A percentile compares a stretch with the other conserved stretches of the same genome.
phyloP scores from a whole-genome alignment of 2,329 filamentous ascomycete species.

The Rachicladosporium sp. region DNA sequence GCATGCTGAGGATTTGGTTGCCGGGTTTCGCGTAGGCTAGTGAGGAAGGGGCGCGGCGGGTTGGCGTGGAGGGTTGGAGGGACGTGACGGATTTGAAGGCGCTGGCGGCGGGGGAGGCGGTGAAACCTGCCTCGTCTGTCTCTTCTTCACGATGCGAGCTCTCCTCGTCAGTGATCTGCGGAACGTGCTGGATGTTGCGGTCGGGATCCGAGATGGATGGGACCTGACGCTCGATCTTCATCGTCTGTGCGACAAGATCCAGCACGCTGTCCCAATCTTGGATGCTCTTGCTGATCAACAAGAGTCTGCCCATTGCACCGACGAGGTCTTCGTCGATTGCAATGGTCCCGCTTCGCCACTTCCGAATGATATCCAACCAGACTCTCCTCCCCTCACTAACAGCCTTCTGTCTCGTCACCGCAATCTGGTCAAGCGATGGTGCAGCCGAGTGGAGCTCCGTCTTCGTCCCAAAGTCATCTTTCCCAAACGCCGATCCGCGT shows the following conservation, averaged over 20 bases:
- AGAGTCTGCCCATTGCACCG: conserved; percentile 64
- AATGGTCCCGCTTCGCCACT: conserved; percentile 61
- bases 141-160: conserved; percentile 4
- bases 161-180: conserved; percentile 4
- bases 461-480: conserved; percentile 6
- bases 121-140: conserved; percentile 11
- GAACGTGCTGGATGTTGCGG: conserved; percentile 19
- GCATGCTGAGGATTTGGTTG: conserved; percentile 52
- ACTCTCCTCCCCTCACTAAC: conserved; percentile 58
- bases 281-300: conserved; percentile 51
- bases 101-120: conserved; percentile 18
- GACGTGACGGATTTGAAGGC: conserved; percentile 15
- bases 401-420: conserved; percentile 29
- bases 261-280: conserved; percentile 61
- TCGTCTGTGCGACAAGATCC: conserved; percentile 64
- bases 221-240: conserved; percentile 54
- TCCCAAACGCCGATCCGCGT: conserved; percentile 29
- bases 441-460: too few relatives aligned
- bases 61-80: conserved; percentile 6
- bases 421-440: conserved; percentile 14
- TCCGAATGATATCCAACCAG: conserved; percentile 66
- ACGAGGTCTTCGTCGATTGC: conserved; percentile 67
- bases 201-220: conserved; percentile 22
- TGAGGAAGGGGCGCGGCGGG: conserved; percentile 5
- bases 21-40: conserved; percentile 34